Evolutionary conservation across 2,329 filamentous ascomycete species (phyloP).

Genomic region (Penicillium paneum): DNA sequence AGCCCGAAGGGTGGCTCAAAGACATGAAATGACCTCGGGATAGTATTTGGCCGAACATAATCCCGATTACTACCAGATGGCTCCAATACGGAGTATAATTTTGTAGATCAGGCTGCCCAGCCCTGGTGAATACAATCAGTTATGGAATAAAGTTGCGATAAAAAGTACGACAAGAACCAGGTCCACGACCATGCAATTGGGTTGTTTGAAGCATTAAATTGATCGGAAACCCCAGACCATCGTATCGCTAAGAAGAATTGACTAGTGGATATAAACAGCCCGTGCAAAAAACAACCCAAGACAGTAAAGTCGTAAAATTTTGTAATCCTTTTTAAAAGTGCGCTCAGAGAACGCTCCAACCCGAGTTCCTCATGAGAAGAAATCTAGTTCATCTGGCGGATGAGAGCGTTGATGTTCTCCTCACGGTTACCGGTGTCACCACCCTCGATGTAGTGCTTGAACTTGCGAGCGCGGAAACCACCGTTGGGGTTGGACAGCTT

Average conservation of each 20-base stretch:
- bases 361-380: conserved; percentile 7
- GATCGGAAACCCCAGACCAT: conserved; percentile 34
- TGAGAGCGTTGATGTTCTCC: conserved; percentile 93
- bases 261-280: conserved; percentile 30
- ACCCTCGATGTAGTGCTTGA: conserved; percentile 98
- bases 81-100: neutral
- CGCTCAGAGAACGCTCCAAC: conserved; percentile 1
- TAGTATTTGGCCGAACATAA: neutral
- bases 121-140: no score
- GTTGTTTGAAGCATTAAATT: conserved; percentile 38
- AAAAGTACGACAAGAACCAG: neutral
- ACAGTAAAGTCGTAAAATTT: conserved; percentile 23
- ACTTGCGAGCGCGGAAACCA: conserved; percentile 94
- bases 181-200: conserved; percentile 21
- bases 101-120: no score
- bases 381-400: conserved; percentile 96
- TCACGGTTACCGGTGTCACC: conserved; percentile 98
- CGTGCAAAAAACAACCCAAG: conserved; percentile 35
- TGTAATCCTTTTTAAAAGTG: conserved; percentile 18
- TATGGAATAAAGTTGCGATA: neutral
- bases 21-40: neutral
- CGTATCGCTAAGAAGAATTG: conserved; percentile 32
- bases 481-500: conserved; percentile 98
- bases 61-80: no score
- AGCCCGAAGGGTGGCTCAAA: neutral